Base-by-base conservation (phyloP, 805 yeast species). In the Ogataea paraovalis region DNA sequence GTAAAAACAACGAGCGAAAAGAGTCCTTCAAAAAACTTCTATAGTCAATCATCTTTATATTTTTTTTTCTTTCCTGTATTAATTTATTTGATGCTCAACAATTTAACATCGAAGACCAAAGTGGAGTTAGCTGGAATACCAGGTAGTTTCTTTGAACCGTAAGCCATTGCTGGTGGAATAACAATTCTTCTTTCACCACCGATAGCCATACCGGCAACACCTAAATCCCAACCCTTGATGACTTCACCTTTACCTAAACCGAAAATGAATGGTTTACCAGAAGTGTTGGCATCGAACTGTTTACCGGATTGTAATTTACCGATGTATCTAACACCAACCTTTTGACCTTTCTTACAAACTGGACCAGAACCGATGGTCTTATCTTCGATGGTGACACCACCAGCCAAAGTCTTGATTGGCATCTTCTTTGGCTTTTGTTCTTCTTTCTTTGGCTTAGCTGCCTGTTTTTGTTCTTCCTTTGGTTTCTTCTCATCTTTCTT, bases 101-200 rank as follows among this genome's bases (percentile, higher is more conserved):
- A 80, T 76, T 92, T 92, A 66, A 91, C 96, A 69, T 92, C 99
- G 65, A 94, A 94, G 46, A 96, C 88, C 69, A 94, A 82, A 73
- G 89, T 96, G 55, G 96, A 86, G 84, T 94, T 94, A 62, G 96
- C 87, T 64, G 99, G 99, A 60, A 94, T 88, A 53, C 98, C 99
- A 59, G 99, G 99, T 55, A 94, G 78, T 55, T 87, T 81, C 74
- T 87, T 85, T 63, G 85, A 85, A 57, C 99, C 99, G 73, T 94
- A 94, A 48, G 97, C 99, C 83, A 87, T 87, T 63, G 91, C 81
- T 46, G 99, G 85, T 60, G 99, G 99, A 58, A 94, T 89, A 52
- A 89, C 80, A 58, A 94, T 89, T 76, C 98, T 84, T 80, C 99
- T 91, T 79, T 94, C 99, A 66, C 98, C 98, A 64, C 97, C 97